Evolutionary conservation across 1,284 basidiomycete species (phyloP).

Genomic region (Trichosporon ovoides): DNA sequence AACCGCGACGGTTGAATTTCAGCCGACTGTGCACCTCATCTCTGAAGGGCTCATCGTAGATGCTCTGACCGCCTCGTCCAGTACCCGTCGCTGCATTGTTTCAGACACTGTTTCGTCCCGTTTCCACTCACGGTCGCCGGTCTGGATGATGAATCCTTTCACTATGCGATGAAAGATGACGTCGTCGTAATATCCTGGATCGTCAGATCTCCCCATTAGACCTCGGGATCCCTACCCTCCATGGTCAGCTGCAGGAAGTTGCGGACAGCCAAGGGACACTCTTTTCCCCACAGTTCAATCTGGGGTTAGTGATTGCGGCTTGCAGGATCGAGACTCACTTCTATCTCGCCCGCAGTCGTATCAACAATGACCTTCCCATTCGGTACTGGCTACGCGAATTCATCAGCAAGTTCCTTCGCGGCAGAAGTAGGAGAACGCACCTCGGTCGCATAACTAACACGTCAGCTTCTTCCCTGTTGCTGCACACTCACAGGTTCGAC

Average conservation of each 20-base stretch:
- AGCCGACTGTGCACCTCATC: slow-evolving; percentile 89
- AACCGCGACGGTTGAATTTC: slow-evolving; percentile 59
- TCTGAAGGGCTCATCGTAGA: slow-evolving; percentile 85
- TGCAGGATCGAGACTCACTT: slow-evolving; percentile 45
- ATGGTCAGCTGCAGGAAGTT: slow-evolving; percentile 86
- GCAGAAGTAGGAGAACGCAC: slow-evolving; percentile 15
- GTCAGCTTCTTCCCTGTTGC: neutral
- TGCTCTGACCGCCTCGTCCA: slow-evolving; percentile 83
- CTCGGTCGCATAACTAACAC: slow-evolving; percentile 41
- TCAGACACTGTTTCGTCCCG: neutral
- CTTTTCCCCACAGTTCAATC: slow-evolving; percentile 92
- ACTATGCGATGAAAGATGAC: slow-evolving; percentile 82
- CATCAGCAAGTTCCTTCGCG: neutral
- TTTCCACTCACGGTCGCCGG: slow-evolving; percentile 62
- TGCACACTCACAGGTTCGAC: slow-evolving; percentile 37
- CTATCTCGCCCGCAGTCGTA: slow-evolving; percentile 85
- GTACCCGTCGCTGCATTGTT: slow-evolving; percentile 61
- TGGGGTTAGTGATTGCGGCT: slow-evolving; percentile 20
- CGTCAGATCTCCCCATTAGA: slow-evolving; percentile 11
- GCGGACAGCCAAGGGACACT: slow-evolving; percentile 86
- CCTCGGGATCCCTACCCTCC: slow-evolving; percentile 65
- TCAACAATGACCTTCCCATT: slow-evolving; percentile 80
- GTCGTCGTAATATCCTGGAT: slow-evolving; percentile 86
- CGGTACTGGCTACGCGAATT: slow-evolving; percentile 54
- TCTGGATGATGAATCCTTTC: slow-evolving; percentile 84